Evolutionary conservation across 108 stramenopile species (phyloP), one percentile per base, ranked within the genome.

Genomic region (Asterionellopsis glacialis): DNA sequence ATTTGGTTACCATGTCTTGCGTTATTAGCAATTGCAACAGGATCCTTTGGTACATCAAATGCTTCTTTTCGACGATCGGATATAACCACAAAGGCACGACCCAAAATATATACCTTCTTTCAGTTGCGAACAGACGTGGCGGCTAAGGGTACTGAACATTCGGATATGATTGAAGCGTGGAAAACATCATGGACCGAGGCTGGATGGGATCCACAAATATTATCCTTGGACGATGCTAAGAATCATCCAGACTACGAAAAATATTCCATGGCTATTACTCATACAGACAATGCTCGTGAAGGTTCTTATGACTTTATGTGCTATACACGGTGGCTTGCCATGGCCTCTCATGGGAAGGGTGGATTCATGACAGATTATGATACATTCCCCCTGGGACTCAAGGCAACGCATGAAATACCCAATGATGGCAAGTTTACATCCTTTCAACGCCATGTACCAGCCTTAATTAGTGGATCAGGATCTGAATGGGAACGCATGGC

Each of bases 281-380:
- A 24, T 6, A 53, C 15, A 5, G 26, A 69, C n/a, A 18, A 41
- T 43, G 15, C 63, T 53, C 26, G 5, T 21, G 33, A 57, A 11
- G 51, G 47, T 18, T 23, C 39, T 14, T 53, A 33, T 33, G 33
- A 33, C 7, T 33, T 33, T 33, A n/a, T 56, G 22, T 39, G 56
- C 41, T 57, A 41, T 22, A 9, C 9, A 16, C 52, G 61, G 13
- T 69, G 68, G 68, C 16, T 69, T 6, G 68, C 68, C n/a, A 59
- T 69, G 60, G 55, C 61, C 48, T 53, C 61, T 19, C 23, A 25
- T 7, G 68, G 54, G 12, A 61, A 43, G 16, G 68, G 68, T 39
- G 68, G 68, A 1, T 69, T 51, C 38, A 56, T 61, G 65, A 39
- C 27, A 9, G 68, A 69, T 40, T 69, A 63, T 41, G 68, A 69